phyloP scores from a whole-genome alignment of 805 yeast genomes.

The Yarrowia hollandica region DNA sequence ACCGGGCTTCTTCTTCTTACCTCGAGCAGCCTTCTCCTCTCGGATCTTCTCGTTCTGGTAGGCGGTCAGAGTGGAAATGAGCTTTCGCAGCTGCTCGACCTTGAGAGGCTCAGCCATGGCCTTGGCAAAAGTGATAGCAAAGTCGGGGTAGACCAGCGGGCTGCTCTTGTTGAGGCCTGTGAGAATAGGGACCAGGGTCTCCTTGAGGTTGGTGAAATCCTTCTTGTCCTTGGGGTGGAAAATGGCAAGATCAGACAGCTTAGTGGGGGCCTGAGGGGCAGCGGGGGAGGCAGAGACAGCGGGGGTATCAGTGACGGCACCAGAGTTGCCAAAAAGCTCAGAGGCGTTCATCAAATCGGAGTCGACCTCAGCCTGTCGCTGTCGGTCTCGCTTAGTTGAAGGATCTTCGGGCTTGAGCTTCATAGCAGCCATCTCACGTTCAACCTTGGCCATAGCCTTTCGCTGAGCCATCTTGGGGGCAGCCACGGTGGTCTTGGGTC shows the following conservation, averaged over 20 bases:
- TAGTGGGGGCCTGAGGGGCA: slow-evolving; percentile 17
- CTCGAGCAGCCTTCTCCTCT: slow-evolving; percentile 88
- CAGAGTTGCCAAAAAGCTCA: slow-evolving; percentile 74
- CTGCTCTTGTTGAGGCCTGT: slow-evolving; percentile 62
- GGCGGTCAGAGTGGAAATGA: slow-evolving; percentile 79
- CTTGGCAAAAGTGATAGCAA: slow-evolving; percentile 83
- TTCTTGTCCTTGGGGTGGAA: slow-evolving; percentile 78
- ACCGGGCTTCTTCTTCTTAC: slow-evolving; percentile 93
- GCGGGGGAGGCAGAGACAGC: slow-evolving; percentile 26
- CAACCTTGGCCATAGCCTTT: slow-evolving; percentile 44
- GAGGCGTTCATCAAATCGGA: slow-evolving; percentile 93
- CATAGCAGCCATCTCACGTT: slow-evolving; percentile 47
- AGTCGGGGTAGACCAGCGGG: slow-evolving; percentile 64
- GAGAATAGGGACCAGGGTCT: slow-evolving; percentile 63
- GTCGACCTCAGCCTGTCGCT: slow-evolving; percentile 75
- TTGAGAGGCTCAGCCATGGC: slow-evolving; percentile 80
- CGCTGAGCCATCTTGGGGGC: slow-evolving; percentile 46
- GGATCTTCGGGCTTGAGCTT: slow-evolving; percentile 58
- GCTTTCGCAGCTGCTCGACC: slow-evolving; percentile 81
- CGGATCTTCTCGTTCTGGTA: slow-evolving; percentile 80
- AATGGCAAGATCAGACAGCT: slow-evolving; percentile 51
- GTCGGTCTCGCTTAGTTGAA: slow-evolving; percentile 68
- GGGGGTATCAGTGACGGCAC: slow-evolving; percentile 43
- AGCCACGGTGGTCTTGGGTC: slow-evolving; percentile 47
- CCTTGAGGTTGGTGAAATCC: slow-evolving; percentile 77